Base-by-base conservation (phyloP, 768 basidiomycete genomes). In the Termitomyces sp. region DNA sequence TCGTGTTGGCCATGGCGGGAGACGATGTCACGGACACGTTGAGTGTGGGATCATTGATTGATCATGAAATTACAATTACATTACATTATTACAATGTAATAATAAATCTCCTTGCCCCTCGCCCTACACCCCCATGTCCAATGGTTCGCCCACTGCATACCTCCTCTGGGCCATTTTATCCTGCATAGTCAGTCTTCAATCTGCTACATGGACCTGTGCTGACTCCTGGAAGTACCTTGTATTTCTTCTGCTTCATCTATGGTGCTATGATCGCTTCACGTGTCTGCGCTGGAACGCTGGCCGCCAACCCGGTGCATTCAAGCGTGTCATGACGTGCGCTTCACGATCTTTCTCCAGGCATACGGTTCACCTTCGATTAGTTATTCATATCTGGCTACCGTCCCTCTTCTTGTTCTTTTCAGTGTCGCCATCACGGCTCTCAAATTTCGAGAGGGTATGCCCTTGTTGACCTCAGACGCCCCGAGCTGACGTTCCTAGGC, bases 261-360 rank as follows among this genome's bases (percentile, higher is more conserved):
- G 89, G 88, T 78, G 76, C 63, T 93, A 92, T 68, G 91, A 93
- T 74, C 80, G 74, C 61, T 89, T 92, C 73, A 80, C 85, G 63
- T 92, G 91, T 72, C 73, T 92, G 50, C 81, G 77, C 72, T 92
- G 90, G 89, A 80, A 85, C 69, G 80, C 86, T 14, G 89, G 89
- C 38, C 81, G 89, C 56, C 89, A 90, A 70, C 89, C 88, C 60
- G 92, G 92, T 59, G 86, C 91, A 12, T 94, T 94, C 82, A 92
- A 89, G 75, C 82, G 92, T 55, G 81, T 94, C 69, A 94, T 94
- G 92, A 93, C 89, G 89, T 92, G 69, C 69, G 86, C 11, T 42
- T 45, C 7, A 79, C 43, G 47, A 36, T 8, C n/a, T 31, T 61
- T 8, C 40, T 32, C 48, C 61, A 38, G 20, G 43, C 60, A 49